These are phyloP conservation scores for Micromonas pusilla DNA, from an alignment of 139 green algal species.

Conservation along the genomic window DNA sequence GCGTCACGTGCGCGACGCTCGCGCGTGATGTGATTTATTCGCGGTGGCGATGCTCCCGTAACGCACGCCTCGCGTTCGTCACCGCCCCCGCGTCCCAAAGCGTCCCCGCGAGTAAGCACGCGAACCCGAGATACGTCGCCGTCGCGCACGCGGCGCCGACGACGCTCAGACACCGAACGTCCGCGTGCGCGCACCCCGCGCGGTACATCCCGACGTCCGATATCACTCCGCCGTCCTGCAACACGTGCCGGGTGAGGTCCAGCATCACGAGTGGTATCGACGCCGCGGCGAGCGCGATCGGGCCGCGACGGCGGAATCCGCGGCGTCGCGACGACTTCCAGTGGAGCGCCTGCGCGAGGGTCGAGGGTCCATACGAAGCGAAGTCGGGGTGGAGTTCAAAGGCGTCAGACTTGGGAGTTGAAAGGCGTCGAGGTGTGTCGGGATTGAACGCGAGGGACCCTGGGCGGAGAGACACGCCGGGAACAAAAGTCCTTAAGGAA, in stretches of 20 bases:
- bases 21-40: no score
- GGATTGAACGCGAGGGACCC: no score
- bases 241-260: constrained; percentile 53
- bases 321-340: background rate
- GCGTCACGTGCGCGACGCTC: no score
- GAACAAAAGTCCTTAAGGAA: no score
- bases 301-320: constrained; percentile 32
- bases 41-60: no score
- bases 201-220: constrained; percentile 50
- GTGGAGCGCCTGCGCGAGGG: constrained; percentile 36
- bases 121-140: constrained; percentile 4
- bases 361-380: no score
- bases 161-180: background rate
- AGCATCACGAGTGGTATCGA: constrained; percentile 50
- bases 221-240: constrained; percentile 49
- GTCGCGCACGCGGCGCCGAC: background rate
- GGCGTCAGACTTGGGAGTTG: no score
- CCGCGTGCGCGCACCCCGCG: constrained; percentile 33
- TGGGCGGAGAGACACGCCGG: no score
- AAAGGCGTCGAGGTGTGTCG: no score
- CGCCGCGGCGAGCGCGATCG: constrained; percentile 38
- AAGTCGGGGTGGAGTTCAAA: no score
- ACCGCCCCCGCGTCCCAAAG: background rate
- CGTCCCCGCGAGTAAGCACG: background rate
- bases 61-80: no score